Evolutionary conservation across 2,329 filamentous ascomycete species (phyloP), one percentile per base, ranked within the genome.

Genomic region (Fusarium nematophilum): DNA sequence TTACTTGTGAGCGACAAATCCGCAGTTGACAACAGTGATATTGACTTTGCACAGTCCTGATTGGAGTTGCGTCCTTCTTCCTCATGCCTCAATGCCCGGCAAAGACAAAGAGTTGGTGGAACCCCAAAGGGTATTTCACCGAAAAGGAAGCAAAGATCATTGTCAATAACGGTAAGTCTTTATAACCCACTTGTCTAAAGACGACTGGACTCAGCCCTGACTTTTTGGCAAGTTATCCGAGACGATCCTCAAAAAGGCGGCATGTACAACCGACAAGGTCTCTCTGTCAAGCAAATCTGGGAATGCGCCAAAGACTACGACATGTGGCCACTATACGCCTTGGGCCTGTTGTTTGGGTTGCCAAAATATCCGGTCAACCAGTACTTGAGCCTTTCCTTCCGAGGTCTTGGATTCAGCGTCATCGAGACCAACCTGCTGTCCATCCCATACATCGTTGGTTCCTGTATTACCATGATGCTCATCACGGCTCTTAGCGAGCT

Each of bases 71-170:
- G 13, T 83, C 83, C 3, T 85, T 79, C 51, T 81, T 86, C 65
- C 82, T 85, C 70, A 81, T 88, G 75, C 83, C 84, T 1, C 76
- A 84, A 54, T 87, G 83, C 0, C 87, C 88, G 0, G 85, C 84
- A 0, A 86, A 87, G 62, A 91, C 88, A 0, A 81, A 81, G 6
- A 83, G 81, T 25, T 79, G 79, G 64, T 84, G 86, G 26, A 85
- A 86, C 40, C 70, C 67, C 3, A 74, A 76, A 15, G 88, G 88
- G 3, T 88, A 87, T 82, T 88, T 90, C 70, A 82, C 73, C 6
- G 85, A 88, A 48, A 80, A 75, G 14, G 87, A 90, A 70, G 85
- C 87, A 67, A 86, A 86, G 62, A 89, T 90, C 55, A 84, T 90
- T 74, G 86, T 89, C 5, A 90, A 89, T 65, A 81, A 68, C 25